These are phyloP conservation scores for Capsella rubella DNA, from an alignment of 441 rosid species.

Conservation along the genomic window DNA sequence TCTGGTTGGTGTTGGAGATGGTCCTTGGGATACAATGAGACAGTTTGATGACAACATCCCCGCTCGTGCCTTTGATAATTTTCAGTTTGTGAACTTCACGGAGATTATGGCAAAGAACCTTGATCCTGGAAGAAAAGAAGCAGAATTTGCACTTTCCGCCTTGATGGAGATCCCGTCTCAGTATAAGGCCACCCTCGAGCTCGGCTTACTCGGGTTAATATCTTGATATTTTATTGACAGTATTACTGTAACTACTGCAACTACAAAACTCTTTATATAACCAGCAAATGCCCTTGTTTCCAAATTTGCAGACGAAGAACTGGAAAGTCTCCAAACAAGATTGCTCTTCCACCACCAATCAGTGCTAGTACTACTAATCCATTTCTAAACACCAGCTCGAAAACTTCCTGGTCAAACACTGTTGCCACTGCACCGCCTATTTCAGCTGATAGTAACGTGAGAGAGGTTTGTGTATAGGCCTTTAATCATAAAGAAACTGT, in stretches of 20 bases:
- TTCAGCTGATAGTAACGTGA: conserved; percentile 48
- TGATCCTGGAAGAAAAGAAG: conserved; percentile 63
- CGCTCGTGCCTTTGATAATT: conserved; percentile 83
- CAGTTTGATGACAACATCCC: conserved; percentile 98
- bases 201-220: conserved; percentile 73
- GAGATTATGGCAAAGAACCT: conserved; percentile 79
- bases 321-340: conserved; percentile 58
- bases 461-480: conserved; percentile 51
- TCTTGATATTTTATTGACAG: neutral
- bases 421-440: conserved; percentile 52
- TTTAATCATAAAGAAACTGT: conserved; percentile 4
- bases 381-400: conserved; percentile 48
- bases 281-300: conserved; percentile 9
- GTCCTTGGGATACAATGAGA: conserved; percentile 98
- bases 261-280: neutral
- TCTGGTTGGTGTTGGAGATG: conserved; percentile 99
- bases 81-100: conserved; percentile 91
- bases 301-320: conserved; percentile 46
- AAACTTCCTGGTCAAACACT: conserved; percentile 51
- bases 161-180: conserved; percentile 94
- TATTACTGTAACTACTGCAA: neutral
- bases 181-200: conserved; percentile 84
- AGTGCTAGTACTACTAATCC: conserved; percentile 45
- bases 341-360: conserved; percentile 81
- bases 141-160: conserved; percentile 86